Evolutionary conservation across 306 rosid genomes (phyloP).

Genomic region (Castanea sativa): DNA sequence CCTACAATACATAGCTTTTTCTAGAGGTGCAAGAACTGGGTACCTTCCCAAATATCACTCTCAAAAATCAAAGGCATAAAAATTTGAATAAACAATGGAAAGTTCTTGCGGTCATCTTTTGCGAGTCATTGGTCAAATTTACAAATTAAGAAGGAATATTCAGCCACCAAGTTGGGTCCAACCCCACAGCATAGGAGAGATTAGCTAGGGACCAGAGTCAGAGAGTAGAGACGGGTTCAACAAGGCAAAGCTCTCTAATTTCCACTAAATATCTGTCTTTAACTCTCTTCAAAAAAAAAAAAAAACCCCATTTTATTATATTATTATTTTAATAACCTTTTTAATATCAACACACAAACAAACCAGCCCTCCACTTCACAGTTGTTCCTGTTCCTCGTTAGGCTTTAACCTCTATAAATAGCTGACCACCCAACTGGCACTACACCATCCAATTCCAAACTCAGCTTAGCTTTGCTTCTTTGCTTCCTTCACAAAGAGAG

Average conservation of each 20-base stretch:
- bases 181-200: background rate
- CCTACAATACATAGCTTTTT: background rate
- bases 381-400: background rate
- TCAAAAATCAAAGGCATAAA: background rate
- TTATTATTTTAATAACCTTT: too few species aligned
- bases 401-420: slow-evolving; percentile 40
- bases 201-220: background rate
- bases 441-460: slow-evolving; percentile 11
- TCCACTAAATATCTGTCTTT: background rate
- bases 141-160: background rate
- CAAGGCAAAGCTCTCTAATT: slow-evolving; percentile 7
- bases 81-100: background rate
- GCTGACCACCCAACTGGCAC: background rate
- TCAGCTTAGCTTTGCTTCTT: background rate
- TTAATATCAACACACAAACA: background rate
- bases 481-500: slow-evolving; percentile 7
- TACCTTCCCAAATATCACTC: slow-evolving; percentile 17
- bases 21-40: background rate
- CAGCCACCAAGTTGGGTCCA: slow-evolving; percentile 25
- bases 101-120: background rate
- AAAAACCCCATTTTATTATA: too few species aligned
- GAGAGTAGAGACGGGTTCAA: background rate
- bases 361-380: background rate
- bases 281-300: too few species aligned
- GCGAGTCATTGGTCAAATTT: slow-evolving; percentile 23